Base-by-base conservation (phyloP, 2,329 filamentous ascomycete genomes). In the Zymoseptoria passerinii region DNA sequence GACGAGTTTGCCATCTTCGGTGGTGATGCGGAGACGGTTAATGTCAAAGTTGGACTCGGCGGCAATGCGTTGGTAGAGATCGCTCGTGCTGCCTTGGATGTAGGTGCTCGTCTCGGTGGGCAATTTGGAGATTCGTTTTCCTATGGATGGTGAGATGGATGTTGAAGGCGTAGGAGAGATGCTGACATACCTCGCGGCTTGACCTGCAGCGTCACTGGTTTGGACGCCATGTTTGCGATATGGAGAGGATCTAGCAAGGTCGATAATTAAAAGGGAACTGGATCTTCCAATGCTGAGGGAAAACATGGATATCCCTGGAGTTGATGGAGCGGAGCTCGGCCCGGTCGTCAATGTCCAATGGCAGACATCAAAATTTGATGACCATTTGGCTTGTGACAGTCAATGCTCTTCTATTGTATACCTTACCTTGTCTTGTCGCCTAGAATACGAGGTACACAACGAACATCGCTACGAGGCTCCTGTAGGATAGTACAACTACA, bases 11-110 rank as follows among this genome's bases (percentile, higher is more conserved):
- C 83, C 82, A 75, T 86, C 84, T 63, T 80, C 83, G 68, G 85
- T 86, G 50, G 84, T 87, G 63, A 88, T 77, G 58, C 84, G 79
- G 59, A 88, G 71, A 27, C 84, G 81, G 67, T 87, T 79, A 49
- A 82, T 72, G 4, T 81, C 81, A 67, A 79, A 79, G 10, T 77
- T 76, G 35, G 83, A 78, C 56, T 78, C 74, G 56, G 75, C 72
- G 28, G 84, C 80, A 54, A 88, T 75, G 55, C 77, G 74, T 55
- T 75, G 72, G 71, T 87, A 86, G 55, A 87, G 76, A 59, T 84
- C 78, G 54, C 78, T 74, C 20, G 77, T 75, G 35, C 78, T 77
- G 56, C 78, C 80, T 67, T 80, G 74, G 55, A 78, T 70, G 57
- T 77, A 72, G 59, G 85, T 74, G 55, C 74, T 78, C 61, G 83